These are phyloP conservation scores for Jacaranda copaia DNA, from an alignment of 257 asterid species.

Conservation along the genomic window DNA sequence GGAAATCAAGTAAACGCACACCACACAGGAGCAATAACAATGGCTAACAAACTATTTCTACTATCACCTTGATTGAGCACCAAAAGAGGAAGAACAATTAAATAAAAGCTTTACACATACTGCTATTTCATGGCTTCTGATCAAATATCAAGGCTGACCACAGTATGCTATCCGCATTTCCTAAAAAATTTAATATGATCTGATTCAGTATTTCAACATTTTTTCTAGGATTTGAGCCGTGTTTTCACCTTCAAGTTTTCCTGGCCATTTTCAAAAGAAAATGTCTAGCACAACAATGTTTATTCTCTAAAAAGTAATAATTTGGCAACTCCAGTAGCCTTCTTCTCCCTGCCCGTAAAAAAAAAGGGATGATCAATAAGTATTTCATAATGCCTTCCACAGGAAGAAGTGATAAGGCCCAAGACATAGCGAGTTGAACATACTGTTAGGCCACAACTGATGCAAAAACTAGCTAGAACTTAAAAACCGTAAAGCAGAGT, in stretches of 20 bases:
- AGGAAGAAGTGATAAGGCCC: not conserved
- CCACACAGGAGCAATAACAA: not conserved
- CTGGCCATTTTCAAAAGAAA: not conserved
- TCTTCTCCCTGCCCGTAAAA: not conserved
- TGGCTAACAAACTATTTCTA: not conserved
- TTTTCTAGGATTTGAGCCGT: not conserved
- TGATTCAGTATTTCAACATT: not conserved
- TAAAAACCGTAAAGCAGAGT: slow-evolving; percentile 5
- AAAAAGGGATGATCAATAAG: not conserved
- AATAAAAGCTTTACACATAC: not conserved
- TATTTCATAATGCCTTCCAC: not conserved
- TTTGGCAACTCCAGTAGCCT: slow-evolving; percentile 7
- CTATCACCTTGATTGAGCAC: not conserved
- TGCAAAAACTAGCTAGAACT: not conserved
- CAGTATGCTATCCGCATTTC: not conserved
- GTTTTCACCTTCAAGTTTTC: not conserved
- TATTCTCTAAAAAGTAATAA: not conserved
- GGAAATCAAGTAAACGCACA: not conserved
- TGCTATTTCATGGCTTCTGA: slow-evolving; percentile 3
- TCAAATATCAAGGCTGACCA: not conserved
- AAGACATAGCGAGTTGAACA: slow-evolving; percentile 25
- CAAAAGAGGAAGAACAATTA: not conserved
- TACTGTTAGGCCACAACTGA: not conserved
- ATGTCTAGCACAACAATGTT: not conserved
- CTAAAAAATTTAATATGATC: not conserved